Evolutionary conservation across 192 early-diverging fungal species (phyloP).

Genomic region (Coemansia sp.): DNA sequence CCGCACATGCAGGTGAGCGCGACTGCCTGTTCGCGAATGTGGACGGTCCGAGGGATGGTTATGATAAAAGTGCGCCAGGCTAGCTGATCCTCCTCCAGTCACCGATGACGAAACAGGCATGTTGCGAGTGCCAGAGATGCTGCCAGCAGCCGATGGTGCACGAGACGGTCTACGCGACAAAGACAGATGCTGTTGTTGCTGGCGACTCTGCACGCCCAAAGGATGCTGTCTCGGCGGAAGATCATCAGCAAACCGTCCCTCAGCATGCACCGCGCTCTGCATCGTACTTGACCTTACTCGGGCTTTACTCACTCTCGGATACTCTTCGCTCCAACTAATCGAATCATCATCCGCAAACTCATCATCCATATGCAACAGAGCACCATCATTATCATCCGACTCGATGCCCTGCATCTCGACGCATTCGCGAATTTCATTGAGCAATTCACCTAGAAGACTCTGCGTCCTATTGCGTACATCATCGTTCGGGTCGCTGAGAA

Average conservation of each 20-base stretch:
- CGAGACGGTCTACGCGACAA: slow-evolving; percentile 22
- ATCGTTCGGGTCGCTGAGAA: slow-evolving; percentile 84
- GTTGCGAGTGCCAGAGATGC: not conserved
- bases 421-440: slow-evolving; percentile 77
- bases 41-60: slow-evolving; percentile 6
- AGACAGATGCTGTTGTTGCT: not conserved
- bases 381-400: not conserved
- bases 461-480: slow-evolving; percentile 86
- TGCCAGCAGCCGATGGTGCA: slow-evolving; percentile 21
- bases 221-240: slow-evolving; percentile 13
- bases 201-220: slow-evolving; percentile 2
- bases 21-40: slow-evolving; percentile 10
- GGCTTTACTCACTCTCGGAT: slow-evolving; percentile 1
- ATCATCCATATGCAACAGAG: not conserved
- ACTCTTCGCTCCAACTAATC: not conserved
- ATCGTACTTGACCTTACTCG: slow-evolving; percentile 32
- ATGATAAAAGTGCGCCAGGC: slow-evolving; percentile 9
- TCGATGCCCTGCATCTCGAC: slow-evolving; percentile 36
- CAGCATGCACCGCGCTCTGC: slow-evolving; percentile 37
- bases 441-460: slow-evolving; percentile 82
- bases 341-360: slow-evolving; percentile 6
- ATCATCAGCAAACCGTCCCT: slow-evolving; percentile 33
- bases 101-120: not conserved
- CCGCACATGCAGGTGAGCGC: slow-evolving; percentile 4
- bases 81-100: not conserved